phyloP scores from a whole-genome alignment of 148 eudicot species.

The Rhododendron molle region DNA sequence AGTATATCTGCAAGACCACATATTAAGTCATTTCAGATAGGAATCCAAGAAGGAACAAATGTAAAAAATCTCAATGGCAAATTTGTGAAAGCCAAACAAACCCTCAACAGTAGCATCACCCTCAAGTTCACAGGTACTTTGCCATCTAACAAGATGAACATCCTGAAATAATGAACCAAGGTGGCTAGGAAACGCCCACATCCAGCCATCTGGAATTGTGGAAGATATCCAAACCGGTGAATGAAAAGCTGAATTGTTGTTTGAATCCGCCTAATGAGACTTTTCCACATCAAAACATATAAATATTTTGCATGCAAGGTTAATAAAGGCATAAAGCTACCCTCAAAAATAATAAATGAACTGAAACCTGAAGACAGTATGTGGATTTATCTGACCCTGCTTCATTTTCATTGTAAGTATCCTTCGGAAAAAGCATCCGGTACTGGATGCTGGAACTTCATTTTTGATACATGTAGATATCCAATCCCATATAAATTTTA shows the following conservation, averaged over 20 bases:
- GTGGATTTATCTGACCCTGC: conserved; percentile 15
- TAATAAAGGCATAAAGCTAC: neutral
- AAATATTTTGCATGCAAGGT: neutral
- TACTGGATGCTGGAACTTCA: conserved; percentile 80
- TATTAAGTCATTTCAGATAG: neutral
- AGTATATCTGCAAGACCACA: conserved; percentile 56
- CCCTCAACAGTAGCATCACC: conserved; percentile 80
- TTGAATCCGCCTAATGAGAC: conserved; percentile 58
- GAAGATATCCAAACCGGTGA: conserved; percentile 62
- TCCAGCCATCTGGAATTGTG: conserved; percentile 74
- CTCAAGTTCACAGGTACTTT: conserved; percentile 85
- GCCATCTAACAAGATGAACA: conserved; percentile 40
- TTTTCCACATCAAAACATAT: conserved; percentile 4
- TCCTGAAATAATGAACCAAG: conserved; percentile 36
- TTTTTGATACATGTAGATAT: conserved; percentile 74
- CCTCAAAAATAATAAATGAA: conserved; percentile 24
- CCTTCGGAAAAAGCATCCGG: conserved; percentile 36
- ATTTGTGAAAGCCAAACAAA: conserved; percentile 21
- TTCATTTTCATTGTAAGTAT: conserved; percentile 10
- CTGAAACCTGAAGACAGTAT: conserved; percentile 41
- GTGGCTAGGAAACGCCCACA: conserved; percentile 51
- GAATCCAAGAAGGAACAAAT: neutral
- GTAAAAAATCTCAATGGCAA: neutral
- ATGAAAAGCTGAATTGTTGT: conserved; percentile 20
- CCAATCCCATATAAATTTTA: conserved; percentile 98